Evolutionary conservation across 306 rosid species (phyloP).

Genomic region (Trifolium pratense): DNA sequence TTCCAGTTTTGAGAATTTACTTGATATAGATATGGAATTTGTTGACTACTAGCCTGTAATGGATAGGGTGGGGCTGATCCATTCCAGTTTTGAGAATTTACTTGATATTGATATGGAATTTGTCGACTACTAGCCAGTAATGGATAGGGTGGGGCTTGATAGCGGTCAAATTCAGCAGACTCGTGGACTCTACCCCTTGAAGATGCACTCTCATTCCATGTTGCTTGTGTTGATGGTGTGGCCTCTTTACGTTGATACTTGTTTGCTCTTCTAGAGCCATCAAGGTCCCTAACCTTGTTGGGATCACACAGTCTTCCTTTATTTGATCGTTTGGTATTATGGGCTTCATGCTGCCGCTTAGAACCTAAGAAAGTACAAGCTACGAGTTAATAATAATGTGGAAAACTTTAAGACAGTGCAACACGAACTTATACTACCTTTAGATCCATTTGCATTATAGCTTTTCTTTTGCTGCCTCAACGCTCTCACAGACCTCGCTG

Average conservation of each 20-base stretch:
- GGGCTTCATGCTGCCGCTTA: constrained; percentile 46
- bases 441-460: constrained; percentile 49
- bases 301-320: constrained; percentile 40
- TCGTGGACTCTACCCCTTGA: constrained; percentile 43
- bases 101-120: no score
- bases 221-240: constrained; percentile 40
- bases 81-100: no score
- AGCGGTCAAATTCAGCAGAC: constrained; percentile 27
- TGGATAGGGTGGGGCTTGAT: constrained; percentile 44
- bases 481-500: constrained; percentile 64
- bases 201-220: constrained; percentile 42
- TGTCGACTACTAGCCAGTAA: constrained; percentile 30
- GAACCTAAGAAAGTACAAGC: constrained; percentile 41
- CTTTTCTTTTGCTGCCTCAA: constrained; percentile 52
- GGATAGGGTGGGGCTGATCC: no score
- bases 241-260: constrained; percentile 38
- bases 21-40: constrained; percentile 39
- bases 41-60: constrained; percentile 31
- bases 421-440: constrained; percentile 29
- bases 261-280: constrained; percentile 31
- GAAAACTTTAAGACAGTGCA: constrained; percentile 26
- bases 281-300: constrained; percentile 44
- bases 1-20: constrained; percentile 41
- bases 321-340: constrained; percentile 43
- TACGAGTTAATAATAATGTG: constrained; percentile 26